phyloP scores from a whole-genome alignment of 2,329 filamentous ascomycete species.

The Myriangium duriaei region DNA sequence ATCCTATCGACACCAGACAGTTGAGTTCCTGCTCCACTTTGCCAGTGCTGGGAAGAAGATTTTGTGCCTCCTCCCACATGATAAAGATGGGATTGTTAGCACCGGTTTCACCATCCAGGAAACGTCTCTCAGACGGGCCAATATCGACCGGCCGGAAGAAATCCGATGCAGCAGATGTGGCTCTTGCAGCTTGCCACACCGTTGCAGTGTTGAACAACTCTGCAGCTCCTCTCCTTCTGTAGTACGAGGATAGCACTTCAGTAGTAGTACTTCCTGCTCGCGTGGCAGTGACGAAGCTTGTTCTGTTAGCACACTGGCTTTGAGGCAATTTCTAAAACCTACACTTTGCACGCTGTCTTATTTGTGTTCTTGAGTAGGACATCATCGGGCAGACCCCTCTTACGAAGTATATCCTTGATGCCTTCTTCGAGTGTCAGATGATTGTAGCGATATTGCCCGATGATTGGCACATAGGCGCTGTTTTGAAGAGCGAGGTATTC shows the following conservation, averaged over 20 bases:
- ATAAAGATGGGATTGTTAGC: conserved; percentile 34
- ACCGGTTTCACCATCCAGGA: conserved; percentile 32
- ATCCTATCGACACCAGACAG: conserved; percentile 5
- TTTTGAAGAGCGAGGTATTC: conserved; percentile 9
- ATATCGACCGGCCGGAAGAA: conserved; percentile 27
- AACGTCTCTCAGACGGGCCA: conserved; percentile 18
- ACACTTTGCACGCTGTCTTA: conserved; percentile 47
- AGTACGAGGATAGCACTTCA: conserved; percentile 10
- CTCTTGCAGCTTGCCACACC: conserved; percentile 19
- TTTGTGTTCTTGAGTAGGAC: conserved; percentile 46
- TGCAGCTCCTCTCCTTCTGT: conserved; percentile 22
- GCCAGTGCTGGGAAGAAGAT: not conserved
- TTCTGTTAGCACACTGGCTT: conserved; percentile 12
- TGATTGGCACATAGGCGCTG: conserved; percentile 3
- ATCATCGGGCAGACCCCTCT: not conserved
- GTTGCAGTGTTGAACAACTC: conserved; percentile 1
- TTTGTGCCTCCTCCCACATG: conserved; percentile 28
- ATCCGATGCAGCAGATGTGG: conserved; percentile 20
- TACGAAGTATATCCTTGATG: conserved; percentile 12
- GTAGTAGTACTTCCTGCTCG: not conserved
- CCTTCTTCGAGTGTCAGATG: conserved; percentile 1
- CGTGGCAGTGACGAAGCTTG: not conserved
- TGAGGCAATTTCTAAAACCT: conserved; percentile 4
- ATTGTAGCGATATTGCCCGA: conserved; percentile 10
- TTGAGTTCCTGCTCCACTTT: not conserved